Base-by-base conservation (phyloP, 2,329 filamentous ascomycete genomes). In the Alternaria solani region DNA sequence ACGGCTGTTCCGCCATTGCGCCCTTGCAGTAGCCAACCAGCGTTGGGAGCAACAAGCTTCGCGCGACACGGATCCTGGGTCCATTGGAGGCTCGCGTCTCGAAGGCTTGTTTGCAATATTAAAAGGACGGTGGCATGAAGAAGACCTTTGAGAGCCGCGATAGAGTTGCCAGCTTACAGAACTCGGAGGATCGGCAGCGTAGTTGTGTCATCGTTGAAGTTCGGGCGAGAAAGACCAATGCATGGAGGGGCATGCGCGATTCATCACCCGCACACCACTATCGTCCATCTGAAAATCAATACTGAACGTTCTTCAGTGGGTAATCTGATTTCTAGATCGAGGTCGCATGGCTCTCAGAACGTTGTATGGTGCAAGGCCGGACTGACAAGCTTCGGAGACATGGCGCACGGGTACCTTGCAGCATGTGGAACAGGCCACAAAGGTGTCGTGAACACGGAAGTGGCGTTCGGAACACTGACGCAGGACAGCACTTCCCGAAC, bases 1-100 rank as follows among this genome's bases (percentile, higher is more conserved):
- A 70, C 51, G 57, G 46, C 42, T 61, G 60, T 68, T 61, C 57
- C 65, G 62, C 66, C 62, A 55, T 57, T 14, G 32, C 36, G 36
- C 57, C 57, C 32, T 44, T 34, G 48, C 48, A 61, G 49, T 59
- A 51, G 51, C 51, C 61, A 64, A 56, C 63, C 53, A 64, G 64
- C 54, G 46, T 59, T 52, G 65, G 63, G 57, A 64, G 64, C 54
- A 53, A 59, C 59, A 71, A 67, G 60, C 65, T 58, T 63, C 48
- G 38, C 53, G 39, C 36, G 54, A 59, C 62, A 59, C 52, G 30
- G 18, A 53, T 16, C 26, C 47, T 34, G 34, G 49, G 56, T 6
- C 41, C 47, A 46, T 59, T 26, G 51, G 46, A 47, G 48, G 30
- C 47, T 43, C 47, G 62, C 48, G 48, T 67, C 57, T 56, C 62